Evolutionary conservation across 139 green algal genomes (phyloP), one percentile per base, ranked within the genome.

Genomic region (Ettlia oleoabundans): DNA sequence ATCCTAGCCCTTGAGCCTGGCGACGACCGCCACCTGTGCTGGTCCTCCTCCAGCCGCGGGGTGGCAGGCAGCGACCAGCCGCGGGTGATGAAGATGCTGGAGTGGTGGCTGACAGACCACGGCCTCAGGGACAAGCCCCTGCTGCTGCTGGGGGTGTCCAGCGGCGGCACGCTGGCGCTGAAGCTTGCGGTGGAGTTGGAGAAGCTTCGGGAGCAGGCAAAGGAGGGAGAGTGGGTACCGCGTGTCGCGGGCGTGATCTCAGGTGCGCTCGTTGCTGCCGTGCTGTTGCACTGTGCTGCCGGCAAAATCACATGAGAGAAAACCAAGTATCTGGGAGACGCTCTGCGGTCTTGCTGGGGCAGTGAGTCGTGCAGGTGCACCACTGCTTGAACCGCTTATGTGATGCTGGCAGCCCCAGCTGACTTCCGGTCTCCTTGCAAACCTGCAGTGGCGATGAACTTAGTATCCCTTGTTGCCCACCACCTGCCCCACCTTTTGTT

Each of bases 121-220:
- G 43, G 43, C 70, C 70, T 77, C 7, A 26, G 37, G 30, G 42
- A 64, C 30, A 38, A 42, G n/a, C 70, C 70, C 2, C 26, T 77
- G 22, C 41, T 33, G n/a, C 42, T 77, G 32, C 70, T 77, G 70
- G 70, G 70, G 15, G n/a, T 24, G n/a, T 77, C 70, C 30, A 43
- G n/a, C n/a, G 70, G 70, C 70, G 70, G 70, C 22, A 77, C 70
- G 24, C 52, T 63, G 43, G 70, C 43, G 5, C 70, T 77, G 13
- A 77, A 77, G 70, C 43, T 64, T 1, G 52, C 52, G 70, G 40
- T 33, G 30, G 35, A n/a, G 4, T 1, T 77, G 42, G 19, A 40
- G 13, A 30, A 77, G 42, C 3, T n/a, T n/a, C n/a, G 2, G 43
- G 70, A 42, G 28, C 15, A 62, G 43, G 35, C 35, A 42, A 8